These are phyloP conservation scores for Naganishia kalamii DNA, from an alignment of 768 basidiomycete genomes.

Conservation along the genomic window DNA sequence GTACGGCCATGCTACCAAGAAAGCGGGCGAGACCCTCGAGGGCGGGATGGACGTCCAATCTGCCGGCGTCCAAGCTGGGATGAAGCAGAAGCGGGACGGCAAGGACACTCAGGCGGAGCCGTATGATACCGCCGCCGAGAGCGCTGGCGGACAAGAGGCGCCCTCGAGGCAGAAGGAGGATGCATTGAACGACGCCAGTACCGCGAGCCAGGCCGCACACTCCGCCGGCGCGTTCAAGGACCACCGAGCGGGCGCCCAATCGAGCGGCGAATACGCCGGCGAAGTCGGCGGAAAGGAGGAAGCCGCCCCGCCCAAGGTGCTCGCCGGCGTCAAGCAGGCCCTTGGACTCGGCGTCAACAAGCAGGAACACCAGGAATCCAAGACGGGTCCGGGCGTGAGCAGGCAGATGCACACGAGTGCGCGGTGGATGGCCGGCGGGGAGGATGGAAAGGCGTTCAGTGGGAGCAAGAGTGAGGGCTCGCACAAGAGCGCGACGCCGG, in stretches of 20 bases:
- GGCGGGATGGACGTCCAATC: conserved; percentile 35
- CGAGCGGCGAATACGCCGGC: conserved; percentile 22
- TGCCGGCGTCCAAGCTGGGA: conserved; percentile 30
- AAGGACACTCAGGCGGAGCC: conserved; percentile 20
- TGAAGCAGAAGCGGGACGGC: conserved; percentile 25
- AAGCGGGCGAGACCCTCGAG: conserved; percentile 30
- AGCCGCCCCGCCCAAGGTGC: conserved; percentile 26
- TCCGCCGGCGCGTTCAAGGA: conserved; percentile 33
- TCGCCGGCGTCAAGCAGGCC: conserved; percentile 24
- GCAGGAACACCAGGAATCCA: conserved; percentile 25
- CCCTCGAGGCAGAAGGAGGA: conserved; percentile 14
- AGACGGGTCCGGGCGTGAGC: conserved; percentile 21
- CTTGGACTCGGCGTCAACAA: conserved; percentile 31
- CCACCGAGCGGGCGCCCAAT: conserved; percentile 37
- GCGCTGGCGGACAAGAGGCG: conserved; percentile 9
- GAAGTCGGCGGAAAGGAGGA: conserved; percentile 33
- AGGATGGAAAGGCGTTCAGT: conserved; percentile 7
- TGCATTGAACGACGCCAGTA: conserved; percentile 28
- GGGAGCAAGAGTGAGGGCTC: background rate
- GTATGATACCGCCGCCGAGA: conserved; percentile 18
- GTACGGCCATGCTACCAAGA: conserved; percentile 38
- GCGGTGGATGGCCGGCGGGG: background rate
- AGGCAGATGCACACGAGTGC: conserved; percentile 11
- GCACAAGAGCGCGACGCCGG: conserved; percentile 11
- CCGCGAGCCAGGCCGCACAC: conserved; percentile 31